A percentile compares a stretch with the other conserved stretches of the same genome.
Conservation (phyloP, 2,329 filamentous ascomycete species). For the Orbilia quercus region DNA sequence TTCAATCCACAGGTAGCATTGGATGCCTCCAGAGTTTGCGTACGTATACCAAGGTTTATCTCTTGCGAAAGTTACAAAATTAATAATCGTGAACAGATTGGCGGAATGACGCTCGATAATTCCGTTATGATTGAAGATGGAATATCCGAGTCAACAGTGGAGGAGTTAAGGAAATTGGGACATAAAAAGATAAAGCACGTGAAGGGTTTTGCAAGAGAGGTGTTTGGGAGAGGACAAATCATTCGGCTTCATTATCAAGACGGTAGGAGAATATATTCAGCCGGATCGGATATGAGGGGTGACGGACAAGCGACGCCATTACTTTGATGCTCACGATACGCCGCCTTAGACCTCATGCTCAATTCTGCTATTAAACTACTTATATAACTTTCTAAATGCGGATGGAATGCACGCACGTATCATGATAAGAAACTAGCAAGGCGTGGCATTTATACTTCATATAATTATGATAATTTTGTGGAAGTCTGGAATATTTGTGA, state of each 20-base stretch:
- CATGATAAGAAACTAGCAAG: too few relatives aligned
- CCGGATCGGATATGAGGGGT: slow-evolving; percentile 85
- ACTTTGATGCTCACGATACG: slow-evolving; percentile 54
- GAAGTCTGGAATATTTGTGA: too few relatives aligned
- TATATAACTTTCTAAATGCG: too few relatives aligned
- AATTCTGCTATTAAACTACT: too few relatives aligned
- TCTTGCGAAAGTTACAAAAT: background rate
- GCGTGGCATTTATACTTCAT: too few relatives aligned
- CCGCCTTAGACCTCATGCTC: too few relatives aligned
- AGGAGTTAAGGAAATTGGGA: slow-evolving; percentile 75
- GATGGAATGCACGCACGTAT: too few relatives aligned
- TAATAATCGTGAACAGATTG: slow-evolving; percentile 65
- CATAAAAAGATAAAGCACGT: slow-evolving; percentile 76
- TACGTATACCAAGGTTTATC: slow-evolving; percentile 63
- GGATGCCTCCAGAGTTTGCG: slow-evolving; percentile 90
- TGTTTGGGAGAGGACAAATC: slow-evolving; percentile 89
- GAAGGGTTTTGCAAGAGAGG: slow-evolving; percentile 71
- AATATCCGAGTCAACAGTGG: slow-evolving; percentile 74
- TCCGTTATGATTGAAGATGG: slow-evolving; percentile 81
- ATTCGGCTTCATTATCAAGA: slow-evolving; percentile 79
- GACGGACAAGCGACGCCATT: slow-evolving; percentile 77
- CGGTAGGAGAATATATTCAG: slow-evolving; percentile 80
- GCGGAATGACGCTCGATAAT: slow-evolving; percentile 72
- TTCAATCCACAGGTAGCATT: slow-evolving; percentile 86
- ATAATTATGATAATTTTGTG: too few relatives aligned